Conservation (phyloP, 2,329 filamentous ascomycete genomes). For the Epichloe baconii region DNA sequence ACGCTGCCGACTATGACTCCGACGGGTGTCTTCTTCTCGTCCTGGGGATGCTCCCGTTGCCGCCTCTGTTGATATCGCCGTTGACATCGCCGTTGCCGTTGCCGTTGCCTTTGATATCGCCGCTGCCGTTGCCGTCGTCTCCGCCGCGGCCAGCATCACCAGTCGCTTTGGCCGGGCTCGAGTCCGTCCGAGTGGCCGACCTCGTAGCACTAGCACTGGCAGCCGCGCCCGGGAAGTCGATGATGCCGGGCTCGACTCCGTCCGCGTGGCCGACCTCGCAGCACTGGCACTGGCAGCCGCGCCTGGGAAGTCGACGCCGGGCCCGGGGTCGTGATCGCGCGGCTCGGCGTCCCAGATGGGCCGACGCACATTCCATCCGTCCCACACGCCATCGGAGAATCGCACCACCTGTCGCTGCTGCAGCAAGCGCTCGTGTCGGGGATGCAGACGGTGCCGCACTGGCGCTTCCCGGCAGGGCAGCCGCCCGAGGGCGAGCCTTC, state of each 20-base stretch:
- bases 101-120: no score
- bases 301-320: neutral
- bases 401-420: neutral
- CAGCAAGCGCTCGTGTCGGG: neutral
- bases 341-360: neutral
- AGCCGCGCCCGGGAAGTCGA: neutral
- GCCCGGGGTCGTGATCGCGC: neutral
- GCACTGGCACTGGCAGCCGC: neutral
- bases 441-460: neutral
- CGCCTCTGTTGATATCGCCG: neutral
- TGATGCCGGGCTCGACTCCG: neutral
- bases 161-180: neutral
- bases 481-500: neutral
- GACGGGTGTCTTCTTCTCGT: neutral
- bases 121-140: neutral
- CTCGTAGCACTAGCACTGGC: neutral
- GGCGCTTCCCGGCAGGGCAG: neutral
- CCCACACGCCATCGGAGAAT: neutral
- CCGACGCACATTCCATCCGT: neutral
- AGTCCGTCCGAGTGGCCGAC: neutral
- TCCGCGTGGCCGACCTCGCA: neutral
- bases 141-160: neutral
- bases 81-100: neutral
- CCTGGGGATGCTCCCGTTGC: neutral
- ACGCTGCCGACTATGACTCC: slow-evolving; percentile 1